A percentile compares a stretch with the other conserved stretches of the same genome.
phyloP scores from a whole-genome alignment of 192 early-diverging fungal species.

The Nowakowskiella sp. region DNA sequence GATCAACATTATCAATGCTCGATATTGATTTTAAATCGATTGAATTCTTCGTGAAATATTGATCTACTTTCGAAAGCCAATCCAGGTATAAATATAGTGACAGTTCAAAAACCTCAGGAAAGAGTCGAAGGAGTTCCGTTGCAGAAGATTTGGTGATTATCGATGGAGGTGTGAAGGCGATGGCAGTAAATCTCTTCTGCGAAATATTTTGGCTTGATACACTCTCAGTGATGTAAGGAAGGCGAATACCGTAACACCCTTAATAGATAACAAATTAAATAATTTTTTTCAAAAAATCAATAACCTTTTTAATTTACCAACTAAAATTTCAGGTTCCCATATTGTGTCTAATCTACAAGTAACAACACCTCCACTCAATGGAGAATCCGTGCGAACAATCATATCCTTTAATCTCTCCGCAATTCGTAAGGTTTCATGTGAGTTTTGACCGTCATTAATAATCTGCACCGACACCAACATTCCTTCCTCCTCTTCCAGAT shows the following conservation, averaged over 20 bases:
- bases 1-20: too few relatives aligned
- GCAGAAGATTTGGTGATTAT: not conserved
- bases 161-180: not conserved
- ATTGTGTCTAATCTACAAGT: slow-evolving; percentile 12
- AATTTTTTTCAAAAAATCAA: not conserved
- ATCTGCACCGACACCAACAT: slow-evolving; percentile 15
- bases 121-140: slow-evolving; percentile 27
- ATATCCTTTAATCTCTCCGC: not conserved
- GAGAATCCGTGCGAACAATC: too few relatives aligned
- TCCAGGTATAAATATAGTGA: slow-evolving; percentile 25
- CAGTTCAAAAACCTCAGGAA: slow-evolving; percentile 34
- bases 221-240: too few relatives aligned
- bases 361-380: slow-evolving; percentile 17
- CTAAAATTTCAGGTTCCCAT: slow-evolving; percentile 29
- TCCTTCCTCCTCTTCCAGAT: slow-evolving; percentile 11
- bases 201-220: not conserved
- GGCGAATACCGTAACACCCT: slow-evolving; percentile 8
- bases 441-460: slow-evolving; percentile 1
- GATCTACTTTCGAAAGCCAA: slow-evolving; percentile 4
- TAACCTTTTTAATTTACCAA: slow-evolving; percentile 9
- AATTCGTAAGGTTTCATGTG: too few relatives aligned
- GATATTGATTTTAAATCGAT: too few relatives aligned
- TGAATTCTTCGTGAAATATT: slow-evolving; percentile 9
- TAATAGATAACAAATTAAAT: slow-evolving; percentile 7
- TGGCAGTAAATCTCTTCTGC: not conserved